Percentiles rank a stretch among this genome's conserved stretches.
phyloP scores from a whole-genome alignment of 2,329 filamentous ascomycete genomes.

The Exophiala oligosperma region DNA sequence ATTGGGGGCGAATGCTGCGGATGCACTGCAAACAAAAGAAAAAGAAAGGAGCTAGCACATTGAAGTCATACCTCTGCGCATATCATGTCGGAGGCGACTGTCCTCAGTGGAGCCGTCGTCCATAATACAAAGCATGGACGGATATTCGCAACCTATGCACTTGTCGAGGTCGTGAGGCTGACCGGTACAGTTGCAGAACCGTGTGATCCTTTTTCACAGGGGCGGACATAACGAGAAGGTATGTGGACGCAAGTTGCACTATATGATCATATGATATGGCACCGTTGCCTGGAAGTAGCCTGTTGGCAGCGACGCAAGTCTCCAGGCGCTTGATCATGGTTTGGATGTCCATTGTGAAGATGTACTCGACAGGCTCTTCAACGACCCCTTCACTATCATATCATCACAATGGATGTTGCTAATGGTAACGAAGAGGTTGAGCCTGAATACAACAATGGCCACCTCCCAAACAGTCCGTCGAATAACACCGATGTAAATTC shows the following conservation, averaged over 20 bases:
- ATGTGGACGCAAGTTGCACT: not conserved
- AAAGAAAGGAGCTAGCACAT: not conserved
- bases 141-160: no score
- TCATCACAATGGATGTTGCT: conserved; percentile 11
- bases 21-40: not conserved
- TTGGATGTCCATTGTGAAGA: not conserved
- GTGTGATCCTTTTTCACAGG: not conserved
- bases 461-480: not conserved
- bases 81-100: not conserved
- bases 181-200: not conserved
- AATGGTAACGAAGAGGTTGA: conserved; percentile 2
- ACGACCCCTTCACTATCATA: not conserved
- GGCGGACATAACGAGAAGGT: conserved; percentile 11
- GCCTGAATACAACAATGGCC: conserved; percentile 3
- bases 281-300: conserved; percentile 5
- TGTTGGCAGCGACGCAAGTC: not conserved
- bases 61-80: not conserved
- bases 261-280: not conserved
- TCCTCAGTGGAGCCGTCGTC: not conserved
- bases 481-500: conserved; percentile 1
- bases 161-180: not conserved
- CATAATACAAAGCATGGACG: no score
- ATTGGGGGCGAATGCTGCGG: not conserved
- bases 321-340: not conserved
- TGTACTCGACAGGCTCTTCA: not conserved